Percentiles rank a stretch among this genome's conserved stretches.
Evolutionary conservation across 129 eudicot genomes (phyloP).

Genomic region (Logfia minima): DNA sequence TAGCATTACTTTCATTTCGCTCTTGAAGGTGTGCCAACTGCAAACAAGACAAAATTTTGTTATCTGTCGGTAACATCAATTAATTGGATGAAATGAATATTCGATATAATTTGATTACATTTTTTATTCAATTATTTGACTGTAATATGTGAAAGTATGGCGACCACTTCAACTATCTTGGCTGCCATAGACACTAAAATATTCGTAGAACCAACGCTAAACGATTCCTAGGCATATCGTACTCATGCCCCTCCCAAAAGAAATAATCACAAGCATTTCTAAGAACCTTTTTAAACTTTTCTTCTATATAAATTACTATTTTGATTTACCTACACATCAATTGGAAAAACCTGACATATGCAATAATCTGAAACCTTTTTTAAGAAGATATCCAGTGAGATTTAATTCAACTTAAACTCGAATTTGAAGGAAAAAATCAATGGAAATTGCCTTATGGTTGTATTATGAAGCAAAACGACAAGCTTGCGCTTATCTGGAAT

Average conservation of each 20-base stretch:
- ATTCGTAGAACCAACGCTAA: background rate
- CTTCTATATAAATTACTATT: background rate
- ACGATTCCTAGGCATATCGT: background rate
- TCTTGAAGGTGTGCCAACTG: slow-evolving; percentile 82
- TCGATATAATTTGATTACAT: background rate
- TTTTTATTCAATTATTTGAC: background rate
- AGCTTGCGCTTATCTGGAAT: slow-evolving; percentile 83
- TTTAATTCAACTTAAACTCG: background rate
- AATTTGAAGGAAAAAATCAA: background rate
- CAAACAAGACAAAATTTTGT: slow-evolving; percentile 17
- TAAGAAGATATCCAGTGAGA: background rate
- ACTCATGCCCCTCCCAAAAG: background rate
- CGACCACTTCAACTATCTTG: background rate
- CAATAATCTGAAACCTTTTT: background rate
- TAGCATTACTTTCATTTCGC: slow-evolving; percentile 67
- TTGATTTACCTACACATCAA: background rate
- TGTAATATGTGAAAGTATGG: background rate
- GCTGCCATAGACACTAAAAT: background rate
- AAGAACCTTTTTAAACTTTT: background rate
- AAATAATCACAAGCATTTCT: background rate
- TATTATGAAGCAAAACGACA: slow-evolving; percentile 67
- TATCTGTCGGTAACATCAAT: background rate
- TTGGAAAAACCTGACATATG: background rate
- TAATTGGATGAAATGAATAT: background rate
- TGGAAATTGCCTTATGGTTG: slow-evolving; percentile 54